phyloP scores from a whole-genome alignment of 1,284 basidiomycete genomes.

The Microbotryum intermedium region DNA sequence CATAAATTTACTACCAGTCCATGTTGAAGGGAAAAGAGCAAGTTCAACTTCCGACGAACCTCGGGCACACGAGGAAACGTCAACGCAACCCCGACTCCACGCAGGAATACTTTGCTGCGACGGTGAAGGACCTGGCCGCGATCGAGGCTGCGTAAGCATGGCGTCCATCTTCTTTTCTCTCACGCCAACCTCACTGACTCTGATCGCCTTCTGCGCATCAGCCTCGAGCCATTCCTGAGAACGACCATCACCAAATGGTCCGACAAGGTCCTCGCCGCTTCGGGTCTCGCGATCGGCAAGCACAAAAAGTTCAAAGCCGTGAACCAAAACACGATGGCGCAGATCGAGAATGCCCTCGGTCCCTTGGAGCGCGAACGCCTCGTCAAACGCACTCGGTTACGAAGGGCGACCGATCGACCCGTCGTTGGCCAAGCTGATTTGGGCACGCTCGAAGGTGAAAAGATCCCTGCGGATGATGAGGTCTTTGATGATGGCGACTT shows the following conservation, averaged over 20 bases:
- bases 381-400: slow-evolving; percentile 27
- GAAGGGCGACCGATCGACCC: slow-evolving; percentile 45
- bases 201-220: not conserved
- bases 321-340: slow-evolving; percentile 59
- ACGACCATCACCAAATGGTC: slow-evolving; percentile 84
- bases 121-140: slow-evolving; percentile 44
- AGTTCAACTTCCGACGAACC: slow-evolving; percentile 46
- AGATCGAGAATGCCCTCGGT: slow-evolving; percentile 60
- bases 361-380: slow-evolving; percentile 40
- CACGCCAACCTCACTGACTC: not conserved
- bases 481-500: slow-evolving; percentile 82
- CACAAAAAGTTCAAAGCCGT: slow-evolving; percentile 49
- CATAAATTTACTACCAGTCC: not conserved
- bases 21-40: slow-evolving; percentile 48
- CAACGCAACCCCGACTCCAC: slow-evolving; percentile 35
- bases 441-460: slow-evolving; percentile 36
- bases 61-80: slow-evolving; percentile 50
- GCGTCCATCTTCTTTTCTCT: not conserved
- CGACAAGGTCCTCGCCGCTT: slow-evolving; percentile 80
- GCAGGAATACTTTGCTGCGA: slow-evolving; percentile 45
- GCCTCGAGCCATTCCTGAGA: slow-evolving; percentile 46
- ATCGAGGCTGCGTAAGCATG: slow-evolving; percentile 51
- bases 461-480: slow-evolving; percentile 44
- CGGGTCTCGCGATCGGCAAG: slow-evolving; percentile 43
- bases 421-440: slow-evolving; percentile 31